These are phyloP conservation scores for Phytopythium cucurbitacearum DNA, from an alignment of 352 stramenopile genomes.

Conservation along the genomic window DNA sequence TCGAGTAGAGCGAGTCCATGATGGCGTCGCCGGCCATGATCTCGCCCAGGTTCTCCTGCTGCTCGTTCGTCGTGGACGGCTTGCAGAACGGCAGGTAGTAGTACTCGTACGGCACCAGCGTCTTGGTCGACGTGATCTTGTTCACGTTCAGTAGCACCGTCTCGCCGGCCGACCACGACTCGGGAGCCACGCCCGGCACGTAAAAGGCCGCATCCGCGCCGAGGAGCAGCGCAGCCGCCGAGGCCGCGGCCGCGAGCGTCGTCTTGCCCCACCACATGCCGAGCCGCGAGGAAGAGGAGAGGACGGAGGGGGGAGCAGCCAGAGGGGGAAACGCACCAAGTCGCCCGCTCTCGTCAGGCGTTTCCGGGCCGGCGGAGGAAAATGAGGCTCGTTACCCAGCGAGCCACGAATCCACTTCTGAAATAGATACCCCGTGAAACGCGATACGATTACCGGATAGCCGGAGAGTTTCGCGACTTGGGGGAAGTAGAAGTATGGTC, in stretches of 20 bases:
- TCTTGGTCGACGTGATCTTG: conserved; percentile 97
- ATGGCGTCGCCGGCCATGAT: conserved; percentile 91
- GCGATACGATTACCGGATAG: conserved; percentile 4
- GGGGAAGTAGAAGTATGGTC: too few relatives aligned
- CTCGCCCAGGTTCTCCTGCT: conserved; percentile 91
- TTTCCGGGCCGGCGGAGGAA: conserved; percentile 1
- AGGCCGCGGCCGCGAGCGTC: conserved; percentile 9
- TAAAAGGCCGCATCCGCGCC: conserved; percentile 66
- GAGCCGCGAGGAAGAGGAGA: neutral
- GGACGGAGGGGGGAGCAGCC: neutral
- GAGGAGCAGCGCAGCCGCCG: conserved; percentile 17
- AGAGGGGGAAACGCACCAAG: neutral
- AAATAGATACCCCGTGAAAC: neutral
- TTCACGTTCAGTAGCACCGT: conserved; percentile 94
- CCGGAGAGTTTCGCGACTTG: neutral
- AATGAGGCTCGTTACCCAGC: conserved; percentile 1
- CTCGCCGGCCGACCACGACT: conserved; percentile 81
- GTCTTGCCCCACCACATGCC: conserved; percentile 29
- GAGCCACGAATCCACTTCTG: conserved; percentile 2
- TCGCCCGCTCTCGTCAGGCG: neutral
- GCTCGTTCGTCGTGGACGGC: conserved; percentile 71
- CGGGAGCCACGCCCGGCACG: conserved; percentile 78
- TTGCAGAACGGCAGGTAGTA: conserved; percentile 97
- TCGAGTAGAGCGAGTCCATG: conserved; percentile 88
- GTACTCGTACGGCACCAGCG: conserved; percentile 98